These are phyloP conservation scores for Fusarium coicis DNA, from an alignment of 2,329 filamentous ascomycete species.

Conservation along the genomic window DNA sequence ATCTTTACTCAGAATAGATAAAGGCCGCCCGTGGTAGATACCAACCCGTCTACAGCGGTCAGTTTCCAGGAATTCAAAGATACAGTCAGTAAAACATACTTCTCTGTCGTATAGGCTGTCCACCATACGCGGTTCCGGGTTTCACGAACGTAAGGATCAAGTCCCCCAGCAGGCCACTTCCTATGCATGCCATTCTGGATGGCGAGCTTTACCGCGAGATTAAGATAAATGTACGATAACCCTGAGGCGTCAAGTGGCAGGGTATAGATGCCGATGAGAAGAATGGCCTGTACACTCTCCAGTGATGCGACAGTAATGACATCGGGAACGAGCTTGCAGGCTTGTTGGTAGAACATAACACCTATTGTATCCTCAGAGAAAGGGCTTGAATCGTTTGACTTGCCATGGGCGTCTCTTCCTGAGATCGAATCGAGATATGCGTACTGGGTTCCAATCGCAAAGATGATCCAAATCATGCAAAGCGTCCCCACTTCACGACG, in stretches of 20 bases:
- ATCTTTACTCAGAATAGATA: conserved; percentile 63
- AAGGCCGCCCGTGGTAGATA: conserved; percentile 65
- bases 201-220: conserved; percentile 65
- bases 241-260: conserved; percentile 67
- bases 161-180: conserved; percentile 58
- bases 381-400: conserved; percentile 37
- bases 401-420: conserved; percentile 33
- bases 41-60: conserved; percentile 58
- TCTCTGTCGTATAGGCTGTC: conserved; percentile 67
- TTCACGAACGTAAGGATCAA: conserved; percentile 61
- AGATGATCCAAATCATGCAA: conserved; percentile 58
- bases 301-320: conserved; percentile 66
- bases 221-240: conserved; percentile 66
- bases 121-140: conserved; percentile 67
- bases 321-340: conserved; percentile 64
- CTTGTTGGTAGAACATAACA: conserved; percentile 66
- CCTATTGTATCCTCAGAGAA: conserved; percentile 64
- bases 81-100: conserved; percentile 49
- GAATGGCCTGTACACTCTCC: conserved; percentile 67
- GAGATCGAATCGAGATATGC: conserved; percentile 56
- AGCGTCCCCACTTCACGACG: conserved; percentile 55
- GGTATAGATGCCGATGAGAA: conserved; percentile 66
- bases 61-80: conserved; percentile 8
- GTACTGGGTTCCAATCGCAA: conserved; percentile 63
- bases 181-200: conserved; percentile 71